Percentiles rank a stretch among this genome's conserved stretches.
Evolutionary conservation across 169 alveolate genomes (phyloP).

Genomic region (Theileria equi): DNA sequence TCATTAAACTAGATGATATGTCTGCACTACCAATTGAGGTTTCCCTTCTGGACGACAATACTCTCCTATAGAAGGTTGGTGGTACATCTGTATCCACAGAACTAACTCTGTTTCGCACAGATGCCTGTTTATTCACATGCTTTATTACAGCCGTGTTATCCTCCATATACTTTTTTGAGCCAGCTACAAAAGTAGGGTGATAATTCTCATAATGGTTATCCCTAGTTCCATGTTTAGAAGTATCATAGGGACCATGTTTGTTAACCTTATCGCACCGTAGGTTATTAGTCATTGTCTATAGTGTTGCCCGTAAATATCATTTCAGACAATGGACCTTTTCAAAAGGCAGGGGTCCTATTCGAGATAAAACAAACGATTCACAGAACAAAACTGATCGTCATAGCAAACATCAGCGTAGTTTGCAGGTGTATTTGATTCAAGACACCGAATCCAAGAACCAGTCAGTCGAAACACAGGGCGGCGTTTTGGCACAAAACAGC

Average conservation of each 20-base stretch:
- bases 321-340: no score
- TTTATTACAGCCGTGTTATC: conserved; percentile 1
- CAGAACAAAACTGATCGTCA: neutral
- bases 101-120: conserved; percentile 21
- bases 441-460: no score
- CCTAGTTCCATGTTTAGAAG: neutral
- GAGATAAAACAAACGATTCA: no score
- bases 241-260: conserved; percentile 3
- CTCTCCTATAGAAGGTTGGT: conserved; percentile 26
- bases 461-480: no score
- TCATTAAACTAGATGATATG: no score
- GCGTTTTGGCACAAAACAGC: no score
- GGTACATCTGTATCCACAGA: conserved; percentile 62
- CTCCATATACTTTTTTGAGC: conserved; percentile 7
- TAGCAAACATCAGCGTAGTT: no score
- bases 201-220: neutral
- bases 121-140: conserved; percentile 8
- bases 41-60: conserved; percentile 15
- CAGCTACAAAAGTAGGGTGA: neutral
- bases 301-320: no score
- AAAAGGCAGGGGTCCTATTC: no score
- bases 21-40: neutral
- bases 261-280: conserved; percentile 1
- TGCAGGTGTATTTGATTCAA: no score
- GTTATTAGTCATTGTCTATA: no score